These are phyloP conservation scores for Fusarium euwallaceae DNA, from an alignment of 2,329 filamentous ascomycete genomes.

Conservation along the genomic window DNA sequence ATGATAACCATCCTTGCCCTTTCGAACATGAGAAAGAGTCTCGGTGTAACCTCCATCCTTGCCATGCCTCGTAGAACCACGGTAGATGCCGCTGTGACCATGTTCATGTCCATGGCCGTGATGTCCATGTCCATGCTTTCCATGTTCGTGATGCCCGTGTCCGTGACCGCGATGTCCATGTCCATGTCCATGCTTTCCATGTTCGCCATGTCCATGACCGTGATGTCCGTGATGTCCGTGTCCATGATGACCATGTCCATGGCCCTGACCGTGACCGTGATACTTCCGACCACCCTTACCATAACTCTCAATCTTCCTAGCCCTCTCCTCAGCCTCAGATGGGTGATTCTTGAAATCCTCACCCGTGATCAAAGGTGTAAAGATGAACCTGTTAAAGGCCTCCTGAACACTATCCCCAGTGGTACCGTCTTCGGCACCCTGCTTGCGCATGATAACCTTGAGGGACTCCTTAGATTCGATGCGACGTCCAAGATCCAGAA, in stretches of 20 bases:
- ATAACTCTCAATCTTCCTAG: not conserved
- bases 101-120: not conserved
- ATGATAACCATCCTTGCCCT: not conserved
- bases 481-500: conserved; percentile 48
- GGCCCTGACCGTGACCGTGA: not conserved
- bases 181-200: not conserved
- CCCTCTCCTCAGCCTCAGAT: not conserved
- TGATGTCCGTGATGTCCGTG: not conserved
- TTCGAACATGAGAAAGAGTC: not conserved
- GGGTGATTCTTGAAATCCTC: conserved; percentile 45
- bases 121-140: not conserved
- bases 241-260: not conserved
- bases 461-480: conserved; percentile 43
- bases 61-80: not conserved
- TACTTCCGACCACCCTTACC: not conserved
- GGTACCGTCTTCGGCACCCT: conserved; percentile 47
- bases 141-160: not conserved
- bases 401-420: conserved; percentile 46
- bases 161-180: not conserved
- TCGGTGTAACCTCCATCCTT: not conserved
- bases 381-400: conserved; percentile 45
- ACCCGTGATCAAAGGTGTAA: conserved; percentile 47
- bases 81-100: too few relatives aligned
- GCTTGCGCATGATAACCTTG: conserved; percentile 46
- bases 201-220: not conserved